Evolutionary conservation across 2,329 filamentous ascomycete genomes (phyloP).

Genomic region (Anthostomella pinea): DNA sequence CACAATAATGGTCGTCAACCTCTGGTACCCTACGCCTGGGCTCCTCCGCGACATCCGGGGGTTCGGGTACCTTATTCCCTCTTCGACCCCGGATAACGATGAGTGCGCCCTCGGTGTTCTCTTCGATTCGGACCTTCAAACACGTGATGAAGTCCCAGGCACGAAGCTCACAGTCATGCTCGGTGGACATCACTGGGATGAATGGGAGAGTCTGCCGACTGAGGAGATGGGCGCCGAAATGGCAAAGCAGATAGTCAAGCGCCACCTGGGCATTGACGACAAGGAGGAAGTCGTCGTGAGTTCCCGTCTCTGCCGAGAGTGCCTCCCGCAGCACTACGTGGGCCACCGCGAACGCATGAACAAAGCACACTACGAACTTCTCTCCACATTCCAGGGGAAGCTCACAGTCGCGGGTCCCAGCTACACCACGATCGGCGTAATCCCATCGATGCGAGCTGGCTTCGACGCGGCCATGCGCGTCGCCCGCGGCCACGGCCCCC

Average conservation of each 20-base stretch:
- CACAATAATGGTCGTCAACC: constrained; percentile 87
- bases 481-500: constrained; percentile 22
- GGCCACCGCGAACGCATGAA: constrained; percentile 68
- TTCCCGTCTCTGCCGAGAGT: constrained; percentile 61
- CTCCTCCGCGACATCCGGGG: constrained; percentile 63
- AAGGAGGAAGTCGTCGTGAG: constrained; percentile 59
- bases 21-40: constrained; percentile 70
- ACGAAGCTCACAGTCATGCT: constrained; percentile 94
- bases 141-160: constrained; percentile 41
- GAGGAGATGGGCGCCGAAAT: constrained; percentile 65
- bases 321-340: constrained; percentile 87
- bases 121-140: constrained; percentile 71
- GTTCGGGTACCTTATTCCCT: constrained; percentile 90
- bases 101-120: constrained; percentile 86
- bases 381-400: constrained; percentile 54
- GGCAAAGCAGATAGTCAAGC: constrained; percentile 65
- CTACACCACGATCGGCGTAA: constrained; percentile 50
- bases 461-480: constrained; percentile 41
- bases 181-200: constrained; percentile 88
- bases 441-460: constrained; percentile 50
- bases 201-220: constrained; percentile 54
- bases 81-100: constrained; percentile 71
- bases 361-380: constrained; percentile 53
- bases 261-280: constrained; percentile 68
- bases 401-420: constrained; percentile 62